Base-by-base conservation (phyloP, 1,284 basidiomycete genomes). In the Peniophora sp. region DNA sequence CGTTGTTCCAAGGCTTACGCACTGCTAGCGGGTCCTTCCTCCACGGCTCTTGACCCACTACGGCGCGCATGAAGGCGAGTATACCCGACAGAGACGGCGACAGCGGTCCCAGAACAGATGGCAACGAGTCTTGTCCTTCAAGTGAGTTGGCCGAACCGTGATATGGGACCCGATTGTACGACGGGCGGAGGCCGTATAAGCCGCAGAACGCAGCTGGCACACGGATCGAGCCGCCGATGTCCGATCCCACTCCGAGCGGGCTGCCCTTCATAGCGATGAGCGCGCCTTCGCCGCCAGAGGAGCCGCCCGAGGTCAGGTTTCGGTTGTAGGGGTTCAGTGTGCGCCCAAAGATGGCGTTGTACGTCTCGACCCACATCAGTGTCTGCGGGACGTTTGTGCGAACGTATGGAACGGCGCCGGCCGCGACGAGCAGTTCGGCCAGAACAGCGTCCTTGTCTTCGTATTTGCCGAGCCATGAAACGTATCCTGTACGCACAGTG, bases 231-330 rank as follows among this genome's bases (percentile, higher is more conserved):
- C 43, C 43, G 43, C 43, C 43, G 23, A 45, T 78, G 61, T 88
- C 85, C 3, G 83, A 83, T 8, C 85, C 85, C 1, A 88, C 75
- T 11, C 85, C 86, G 18, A 88, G 63, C 0, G 79, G 78, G 47
- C 78, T 80, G 3, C 83, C 83, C 60, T 69, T 80, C 74, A 75
- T 70, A 0, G 78, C 82, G 3, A 81, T 62, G 3, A 83, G 65
- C 0, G 79, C 78, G 8, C 76, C 72, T 61, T 83, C 80, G 8
- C 80, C 80, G 6, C 80, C 80, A 0, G 74, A 76, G 0, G 75
- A 78, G 0, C 79, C 79, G 3, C 80, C 79, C 2, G 68, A 62
- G 3, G 73, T 75, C n/a, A 76, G 65, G 5, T 58, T 57, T 1
- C 74, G 68, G 60, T 83, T 81, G 57, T 68, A 67, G 0, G 79